A percentile compares a stretch with the other conserved stretches of the same genome.
Conservation (phyloP, 2,329 filamentous ascomycete species). For the Claviceps purpurea region DNA sequence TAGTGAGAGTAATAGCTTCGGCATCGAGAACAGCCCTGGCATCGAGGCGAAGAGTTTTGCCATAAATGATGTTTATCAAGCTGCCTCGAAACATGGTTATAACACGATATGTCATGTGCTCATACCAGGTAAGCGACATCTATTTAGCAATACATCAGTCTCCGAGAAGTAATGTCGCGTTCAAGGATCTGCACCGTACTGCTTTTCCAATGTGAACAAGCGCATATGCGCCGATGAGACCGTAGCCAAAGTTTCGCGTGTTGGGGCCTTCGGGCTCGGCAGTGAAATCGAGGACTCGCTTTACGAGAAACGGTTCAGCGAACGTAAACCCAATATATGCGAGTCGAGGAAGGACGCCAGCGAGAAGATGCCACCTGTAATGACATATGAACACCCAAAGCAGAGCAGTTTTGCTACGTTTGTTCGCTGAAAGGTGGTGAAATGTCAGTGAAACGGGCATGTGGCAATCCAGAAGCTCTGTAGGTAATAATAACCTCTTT, state of each 20-base stretch:
- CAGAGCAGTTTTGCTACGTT: slow-evolving; percentile 12
- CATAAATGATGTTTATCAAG: slow-evolving; percentile 32
- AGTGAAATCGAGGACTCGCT: slow-evolving; percentile 19
- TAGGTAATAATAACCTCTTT: background rate
- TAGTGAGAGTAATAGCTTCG: slow-evolving; percentile 28
- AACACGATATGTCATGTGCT: slow-evolving; percentile 21
- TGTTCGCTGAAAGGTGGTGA: slow-evolving; percentile 5
- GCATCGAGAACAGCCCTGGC: slow-evolving; percentile 16
- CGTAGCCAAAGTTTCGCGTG: slow-evolving; percentile 19
- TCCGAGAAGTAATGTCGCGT: slow-evolving; percentile 13
- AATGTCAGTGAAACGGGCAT: background rate
- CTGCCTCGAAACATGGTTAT: slow-evolving; percentile 21
- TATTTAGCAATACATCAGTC: slow-evolving; percentile 11
- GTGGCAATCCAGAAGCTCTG: background rate
- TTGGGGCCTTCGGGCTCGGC: slow-evolving; percentile 12
- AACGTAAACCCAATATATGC: slow-evolving; percentile 25
- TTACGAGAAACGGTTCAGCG: slow-evolving; percentile 29
- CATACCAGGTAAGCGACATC: slow-evolving; percentile 4
- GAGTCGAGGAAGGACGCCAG: slow-evolving; percentile 22
- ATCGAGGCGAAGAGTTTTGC: slow-evolving; percentile 22
- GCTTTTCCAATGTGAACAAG: slow-evolving; percentile 27
- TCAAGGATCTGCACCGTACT: slow-evolving; percentile 14
- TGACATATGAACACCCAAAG: slow-evolving; percentile 12
- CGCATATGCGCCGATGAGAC: slow-evolving; percentile 24
- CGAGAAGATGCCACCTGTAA: slow-evolving; percentile 16